Evolutionary conservation across 352 stramenopile species (phyloP), one percentile per base, ranked within the genome.

Genomic region (Globisporangium alternatum): DNA sequence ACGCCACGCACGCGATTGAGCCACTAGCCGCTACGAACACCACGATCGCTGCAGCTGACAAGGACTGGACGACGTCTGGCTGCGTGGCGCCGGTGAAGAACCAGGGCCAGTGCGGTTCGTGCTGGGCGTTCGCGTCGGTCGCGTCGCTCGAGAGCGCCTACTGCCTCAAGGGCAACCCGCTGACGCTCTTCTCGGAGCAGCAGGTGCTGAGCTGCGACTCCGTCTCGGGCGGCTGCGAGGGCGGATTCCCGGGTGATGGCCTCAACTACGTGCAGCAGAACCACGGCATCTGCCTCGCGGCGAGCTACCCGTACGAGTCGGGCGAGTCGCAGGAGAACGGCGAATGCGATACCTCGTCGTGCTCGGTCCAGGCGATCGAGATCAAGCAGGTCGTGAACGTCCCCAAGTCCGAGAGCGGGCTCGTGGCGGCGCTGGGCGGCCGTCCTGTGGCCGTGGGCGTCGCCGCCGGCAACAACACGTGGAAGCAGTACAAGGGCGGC

Each of bases 401-500:
- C 22, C 80, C 93, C 39, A 75, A 97, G 65, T 86, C 79, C 33
- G 85, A 98, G 45, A 76, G 70, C 2, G 88, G 80, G 0, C 73
- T 99, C 2, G 62, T 96, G 31, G 62, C 83, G 25, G 97, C 97
- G 30, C 67, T 99, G 44, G 80, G 79, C 25, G 77, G 91, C 53
- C 93, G 91, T 62, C 98, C 98, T 0, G 96, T 99, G 15, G 91
- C 88, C 12, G 90, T 99, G 22, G 96, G 91, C 4, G 97, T 99
- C 48, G 90, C 98, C 37, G 97, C 97, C 0, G 90, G 96, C 69
- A 96, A 98, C 74, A 83, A 81, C 58, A 90, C 86, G 30, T 99
- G 98, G 82, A 98, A 99, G 85, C 97, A 99, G 69, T 99, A 99
- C 94, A 95, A 87, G 54, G 65, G 77, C 31, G 97, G 97, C 35